Evolutionary conservation across 768 basidiomycete genomes (phyloP).

Genomic region (Roridomyces roridus): DNA sequence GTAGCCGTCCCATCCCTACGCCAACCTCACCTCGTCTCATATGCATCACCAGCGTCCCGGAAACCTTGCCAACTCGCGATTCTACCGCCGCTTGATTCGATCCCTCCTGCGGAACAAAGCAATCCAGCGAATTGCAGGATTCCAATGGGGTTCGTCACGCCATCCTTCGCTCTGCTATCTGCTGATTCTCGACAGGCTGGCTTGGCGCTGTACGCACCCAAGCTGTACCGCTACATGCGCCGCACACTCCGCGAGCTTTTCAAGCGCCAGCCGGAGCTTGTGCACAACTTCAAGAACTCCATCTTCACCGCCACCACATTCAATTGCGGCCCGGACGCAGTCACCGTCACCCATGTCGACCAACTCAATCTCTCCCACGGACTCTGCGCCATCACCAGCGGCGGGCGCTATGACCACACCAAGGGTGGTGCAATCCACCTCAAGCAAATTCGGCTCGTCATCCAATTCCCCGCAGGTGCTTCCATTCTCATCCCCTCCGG

Average conservation of each 20-base stretch:
- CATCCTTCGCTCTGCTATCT: background rate
- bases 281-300: slow-evolving; percentile 13
- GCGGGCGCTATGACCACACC: slow-evolving; percentile 12
- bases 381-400: slow-evolving; percentile 22
- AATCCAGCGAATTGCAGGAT: too few relatives aligned
- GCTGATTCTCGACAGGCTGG: background rate
- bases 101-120: too few relatives aligned
- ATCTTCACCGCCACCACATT: slow-evolving; percentile 20
- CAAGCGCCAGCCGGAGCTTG: slow-evolving; percentile 1
- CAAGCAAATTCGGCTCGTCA: slow-evolving; percentile 21
- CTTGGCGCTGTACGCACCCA: slow-evolving; percentile 6
- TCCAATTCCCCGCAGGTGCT: slow-evolving; percentile 1
- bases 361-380: slow-evolving; percentile 7
- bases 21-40: too few relatives aligned
- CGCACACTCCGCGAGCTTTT: background rate
- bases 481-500: slow-evolving; percentile 28
- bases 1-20: too few relatives aligned
- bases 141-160: background rate
- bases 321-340: slow-evolving; percentile 21
- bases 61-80: too few relatives aligned
- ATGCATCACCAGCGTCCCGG: too few relatives aligned
- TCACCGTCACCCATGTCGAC: slow-evolving; percentile 17
- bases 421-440: slow-evolving; percentile 28
- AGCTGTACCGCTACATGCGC: slow-evolving; percentile 5
- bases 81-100: too few relatives aligned